These are phyloP conservation scores for Lentinula guzmanii DNA, from an alignment of 768 basidiomycete genomes.

Conservation along the genomic window DNA sequence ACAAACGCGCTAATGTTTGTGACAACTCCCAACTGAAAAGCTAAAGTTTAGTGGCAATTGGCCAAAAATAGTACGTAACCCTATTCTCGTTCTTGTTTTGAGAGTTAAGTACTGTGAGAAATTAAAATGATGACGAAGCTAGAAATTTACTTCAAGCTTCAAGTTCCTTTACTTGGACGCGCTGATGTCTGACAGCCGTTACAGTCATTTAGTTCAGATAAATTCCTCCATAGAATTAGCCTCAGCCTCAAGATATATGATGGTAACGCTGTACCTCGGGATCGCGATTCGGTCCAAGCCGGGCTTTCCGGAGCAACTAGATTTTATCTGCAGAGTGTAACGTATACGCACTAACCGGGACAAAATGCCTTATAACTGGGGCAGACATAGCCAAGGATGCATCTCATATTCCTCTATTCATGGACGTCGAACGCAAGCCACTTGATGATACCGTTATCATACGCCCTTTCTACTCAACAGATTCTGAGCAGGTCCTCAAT, in stretches of 20 bases:
- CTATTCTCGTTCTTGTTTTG: neutral
- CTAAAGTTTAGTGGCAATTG: neutral
- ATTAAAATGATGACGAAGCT: neutral
- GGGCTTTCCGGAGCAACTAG: conserved; percentile 3
- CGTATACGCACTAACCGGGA: neutral
- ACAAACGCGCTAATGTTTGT: neutral
- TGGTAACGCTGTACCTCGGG: conserved; percentile 2
- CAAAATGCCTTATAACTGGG: neutral
- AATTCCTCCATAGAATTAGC: conserved; percentile 2
- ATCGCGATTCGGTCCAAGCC: conserved; percentile 2
- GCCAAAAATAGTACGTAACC: neutral
- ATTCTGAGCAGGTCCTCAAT: neutral
- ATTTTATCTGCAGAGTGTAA: neutral
- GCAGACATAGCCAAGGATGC: neutral
- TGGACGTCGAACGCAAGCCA: neutral
- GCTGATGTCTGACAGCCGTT: neutral
- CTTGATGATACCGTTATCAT: neutral
- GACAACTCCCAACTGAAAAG: neutral
- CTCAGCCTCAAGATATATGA: conserved; percentile 2
- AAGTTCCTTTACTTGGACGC: neutral
- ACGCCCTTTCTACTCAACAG: neutral
- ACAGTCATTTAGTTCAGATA: neutral
- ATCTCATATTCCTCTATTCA: neutral
- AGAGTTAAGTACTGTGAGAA: neutral
- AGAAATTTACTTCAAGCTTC: neutral